Evolutionary conservation across 169 alveolate genomes (phyloP).

Genomic region (Cryptosporidium tyzzeri): DNA sequence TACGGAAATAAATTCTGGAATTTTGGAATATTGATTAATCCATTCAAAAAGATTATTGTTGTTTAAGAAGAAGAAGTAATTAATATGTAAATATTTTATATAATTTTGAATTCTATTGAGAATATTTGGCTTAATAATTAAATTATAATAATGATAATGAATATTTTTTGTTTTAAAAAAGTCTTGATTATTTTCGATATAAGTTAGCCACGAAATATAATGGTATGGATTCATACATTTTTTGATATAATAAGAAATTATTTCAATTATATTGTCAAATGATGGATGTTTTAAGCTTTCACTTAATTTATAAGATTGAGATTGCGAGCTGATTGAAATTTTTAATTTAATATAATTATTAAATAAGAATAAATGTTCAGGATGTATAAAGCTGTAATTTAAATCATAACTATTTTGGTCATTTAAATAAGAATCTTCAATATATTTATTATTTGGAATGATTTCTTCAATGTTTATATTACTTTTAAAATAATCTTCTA

Average conservation of each 20-base stretch:
- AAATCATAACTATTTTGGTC: slow-evolving; percentile 11
- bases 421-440: not conserved
- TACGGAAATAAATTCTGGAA: not conserved
- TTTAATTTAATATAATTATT: slow-evolving; percentile 13
- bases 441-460: not conserved
- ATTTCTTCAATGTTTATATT: not conserved
- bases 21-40: not conserved
- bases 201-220: slow-evolving; percentile 47
- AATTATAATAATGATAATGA: slow-evolving; percentile 6
- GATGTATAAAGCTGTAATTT: slow-evolving; percentile 59
- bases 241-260: slow-evolving; percentile 56
- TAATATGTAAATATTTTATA: slow-evolving; percentile 1
- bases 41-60: not conserved
- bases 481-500: slow-evolving; percentile 12
- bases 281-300: slow-evolving; percentile 1
- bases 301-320: not conserved
- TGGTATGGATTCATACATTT: slow-evolving; percentile 58
- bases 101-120: slow-evolving; percentile 11
- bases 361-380: slow-evolving; percentile 51
- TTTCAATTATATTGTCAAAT: slow-evolving; percentile 41
- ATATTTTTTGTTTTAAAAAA: not conserved
- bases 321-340: not conserved
- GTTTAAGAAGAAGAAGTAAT: not conserved
- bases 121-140: slow-evolving; percentile 38
- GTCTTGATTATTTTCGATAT: slow-evolving; percentile 21